Conservation (phyloP, 441 rosid species). For the Gossypium davidsonii region DNA sequence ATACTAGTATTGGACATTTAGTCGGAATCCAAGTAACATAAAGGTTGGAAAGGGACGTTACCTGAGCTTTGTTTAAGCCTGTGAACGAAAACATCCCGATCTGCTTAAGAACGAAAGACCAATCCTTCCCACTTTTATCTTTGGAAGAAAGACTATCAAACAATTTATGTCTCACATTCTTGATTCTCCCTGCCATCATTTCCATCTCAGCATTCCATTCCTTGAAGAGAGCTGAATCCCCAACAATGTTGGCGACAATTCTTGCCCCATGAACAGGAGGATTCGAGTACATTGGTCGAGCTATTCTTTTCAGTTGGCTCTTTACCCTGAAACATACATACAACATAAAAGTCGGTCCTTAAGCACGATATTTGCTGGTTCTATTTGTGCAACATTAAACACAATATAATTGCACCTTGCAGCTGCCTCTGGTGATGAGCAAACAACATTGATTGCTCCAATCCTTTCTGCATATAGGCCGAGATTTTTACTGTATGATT, state of each 20-base stretch:
- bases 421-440: conserved; percentile 84
- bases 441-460: conserved; percentile 91
- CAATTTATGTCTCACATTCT: conserved; percentile 68
- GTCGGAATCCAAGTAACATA: neutral
- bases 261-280: conserved; percentile 94
- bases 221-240: conserved; percentile 62
- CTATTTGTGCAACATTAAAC: neutral
- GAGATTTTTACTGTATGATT: conserved; percentile 91
- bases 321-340: conserved; percentile 56
- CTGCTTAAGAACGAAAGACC: conserved; percentile 86
- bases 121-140: conserved; percentile 84
- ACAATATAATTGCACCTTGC: conserved; percentile 40
- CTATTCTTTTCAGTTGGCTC: conserved; percentile 93
- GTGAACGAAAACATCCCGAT: conserved; percentile 99
- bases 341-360: neutral
- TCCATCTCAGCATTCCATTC: conserved; percentile 98
- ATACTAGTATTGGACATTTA: neutral
- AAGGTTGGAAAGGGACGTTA: conserved; percentile 15
- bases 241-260: conserved; percentile 82
- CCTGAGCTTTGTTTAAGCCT: conserved; percentile 87
- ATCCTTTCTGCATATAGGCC: conserved; percentile 92
- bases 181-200: conserved; percentile 94
- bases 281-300: conserved; percentile 94
- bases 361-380: neutral
- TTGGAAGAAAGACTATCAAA: conserved; percentile 62